These are phyloP conservation scores for Metschnikowia cerradonensis DNA, from an alignment of 805 yeast genomes.

Conservation along the genomic window DNA sequence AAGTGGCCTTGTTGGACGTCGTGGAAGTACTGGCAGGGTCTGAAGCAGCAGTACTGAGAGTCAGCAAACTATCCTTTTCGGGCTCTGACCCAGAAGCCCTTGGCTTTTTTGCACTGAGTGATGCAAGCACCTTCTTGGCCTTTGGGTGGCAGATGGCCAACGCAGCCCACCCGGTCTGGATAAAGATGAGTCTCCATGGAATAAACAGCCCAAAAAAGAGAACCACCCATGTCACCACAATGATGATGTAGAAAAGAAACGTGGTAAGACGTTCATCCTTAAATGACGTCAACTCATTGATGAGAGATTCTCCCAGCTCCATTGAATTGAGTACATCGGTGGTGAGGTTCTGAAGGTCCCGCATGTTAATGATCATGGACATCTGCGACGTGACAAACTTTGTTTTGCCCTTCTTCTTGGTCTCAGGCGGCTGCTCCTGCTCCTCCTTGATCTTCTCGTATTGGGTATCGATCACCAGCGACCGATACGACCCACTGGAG, in stretches of 20 bases:
- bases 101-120: conserved; percentile 22
- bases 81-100: conserved; percentile 27
- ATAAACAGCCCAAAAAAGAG: conserved; percentile 46
- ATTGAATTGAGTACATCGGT: conserved; percentile 48
- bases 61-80: conserved; percentile 8
- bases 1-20: neutral
- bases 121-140: conserved; percentile 27
- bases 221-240: conserved; percentile 32
- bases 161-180: conserved; percentile 53
- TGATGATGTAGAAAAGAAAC: conserved; percentile 42
- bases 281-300: conserved; percentile 65
- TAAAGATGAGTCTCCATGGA: conserved; percentile 62
- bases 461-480: conserved; percentile 15
- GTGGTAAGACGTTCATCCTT: conserved; percentile 67
- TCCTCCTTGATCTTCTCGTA: conserved; percentile 2
- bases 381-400: conserved; percentile 32
- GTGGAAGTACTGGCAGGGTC: neutral
- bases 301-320: conserved; percentile 50
- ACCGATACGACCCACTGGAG: conserved; percentile 8
- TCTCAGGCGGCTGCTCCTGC: neutral
- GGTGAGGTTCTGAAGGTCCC: conserved; percentile 68
- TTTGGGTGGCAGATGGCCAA: conserved; percentile 60
- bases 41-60: neutral
- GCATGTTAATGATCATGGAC: conserved; percentile 55
- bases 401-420: conserved; percentile 14